Conservation (phyloP, 2,329 filamentous ascomycete genomes). For the Plectosphaerella plurivora region DNA sequence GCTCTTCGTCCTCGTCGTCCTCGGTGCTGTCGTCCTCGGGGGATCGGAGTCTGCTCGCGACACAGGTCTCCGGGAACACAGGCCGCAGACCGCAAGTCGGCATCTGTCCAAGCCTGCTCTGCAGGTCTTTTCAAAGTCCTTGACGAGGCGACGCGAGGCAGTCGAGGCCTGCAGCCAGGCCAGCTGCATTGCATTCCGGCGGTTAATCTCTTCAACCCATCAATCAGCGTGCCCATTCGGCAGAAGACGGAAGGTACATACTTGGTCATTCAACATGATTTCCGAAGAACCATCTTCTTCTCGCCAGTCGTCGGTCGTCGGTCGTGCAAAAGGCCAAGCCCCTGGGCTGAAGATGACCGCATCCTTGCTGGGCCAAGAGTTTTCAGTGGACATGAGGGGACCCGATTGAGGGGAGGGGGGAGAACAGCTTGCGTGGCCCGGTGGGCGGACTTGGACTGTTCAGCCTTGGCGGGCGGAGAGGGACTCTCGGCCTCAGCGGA, state of each 20-base stretch:
- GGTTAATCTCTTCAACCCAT: too few relatives aligned
- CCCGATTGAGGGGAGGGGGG: not conserved
- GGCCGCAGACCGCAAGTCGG: too few relatives aligned
- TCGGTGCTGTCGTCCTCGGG: too few relatives aligned
- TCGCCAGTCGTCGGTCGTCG: not conserved
- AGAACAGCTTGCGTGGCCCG: conserved; percentile 2
- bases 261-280: not conserved
- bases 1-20: too few relatives aligned
- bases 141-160: too few relatives aligned
- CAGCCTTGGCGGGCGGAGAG: conserved; percentile 7
- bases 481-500: conserved; percentile 10
- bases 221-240: not conserved
- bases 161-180: too few relatives aligned
- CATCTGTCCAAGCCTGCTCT: too few relatives aligned
- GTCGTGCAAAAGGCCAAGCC: not conserved
- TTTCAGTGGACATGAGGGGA: not conserved
- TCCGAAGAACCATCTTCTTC: not conserved
- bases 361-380: not conserved
- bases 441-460: conserved; percentile 3
- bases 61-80: too few relatives aligned
- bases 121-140: too few relatives aligned
- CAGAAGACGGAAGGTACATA: not conserved
- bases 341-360: not conserved
- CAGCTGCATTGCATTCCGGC: too few relatives aligned
- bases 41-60: too few relatives aligned